Evolutionary conservation across 441 rosid species (phyloP).

Genomic region (Jatropha podagrica): DNA sequence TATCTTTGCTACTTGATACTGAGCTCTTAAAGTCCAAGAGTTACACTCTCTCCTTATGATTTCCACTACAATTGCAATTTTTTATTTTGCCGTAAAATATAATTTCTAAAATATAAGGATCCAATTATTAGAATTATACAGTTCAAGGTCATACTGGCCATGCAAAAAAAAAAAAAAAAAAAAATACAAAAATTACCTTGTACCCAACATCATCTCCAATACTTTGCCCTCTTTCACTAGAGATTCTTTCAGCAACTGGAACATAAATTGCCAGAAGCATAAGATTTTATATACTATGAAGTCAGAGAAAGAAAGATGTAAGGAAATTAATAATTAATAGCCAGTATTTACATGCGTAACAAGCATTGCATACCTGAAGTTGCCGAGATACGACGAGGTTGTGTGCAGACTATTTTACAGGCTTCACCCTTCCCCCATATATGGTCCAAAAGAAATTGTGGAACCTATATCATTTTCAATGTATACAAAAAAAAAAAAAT

Average conservation of each 20-base stretch:
- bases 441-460: conserved; percentile 82
- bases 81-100: not conserved
- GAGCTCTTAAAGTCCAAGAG: not conserved
- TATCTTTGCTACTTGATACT: not conserved
- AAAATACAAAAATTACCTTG: conserved; percentile 55
- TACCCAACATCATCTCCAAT: conserved; percentile 83
- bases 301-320: not conserved
- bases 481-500: not conserved
- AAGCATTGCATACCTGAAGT: conserved; percentile 61
- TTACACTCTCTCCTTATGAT: not conserved
- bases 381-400: conserved; percentile 98
- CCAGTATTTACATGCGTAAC: conserved; percentile 14
- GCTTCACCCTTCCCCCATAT: conserved; percentile 77
- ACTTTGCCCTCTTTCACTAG: conserved; percentile 83
- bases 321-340: conserved; percentile 11
- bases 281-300: conserved; percentile 9
- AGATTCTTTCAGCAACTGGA: conserved; percentile 91
- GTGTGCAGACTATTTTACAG: conserved; percentile 94
- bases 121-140: conserved; percentile 1
- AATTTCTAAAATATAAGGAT: not conserved
- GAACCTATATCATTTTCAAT: conserved; percentile 54
- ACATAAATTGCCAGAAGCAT: conserved; percentile 26
- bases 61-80: not conserved
- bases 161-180: not conserved
- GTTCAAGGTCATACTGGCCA: not conserved